Percentiles rank a stretch among this genome's conserved stretches.
Evolutionary conservation across 768 basidiomycete genomes (phyloP).

Genomic region (Sporobolomyces roseus): DNA sequence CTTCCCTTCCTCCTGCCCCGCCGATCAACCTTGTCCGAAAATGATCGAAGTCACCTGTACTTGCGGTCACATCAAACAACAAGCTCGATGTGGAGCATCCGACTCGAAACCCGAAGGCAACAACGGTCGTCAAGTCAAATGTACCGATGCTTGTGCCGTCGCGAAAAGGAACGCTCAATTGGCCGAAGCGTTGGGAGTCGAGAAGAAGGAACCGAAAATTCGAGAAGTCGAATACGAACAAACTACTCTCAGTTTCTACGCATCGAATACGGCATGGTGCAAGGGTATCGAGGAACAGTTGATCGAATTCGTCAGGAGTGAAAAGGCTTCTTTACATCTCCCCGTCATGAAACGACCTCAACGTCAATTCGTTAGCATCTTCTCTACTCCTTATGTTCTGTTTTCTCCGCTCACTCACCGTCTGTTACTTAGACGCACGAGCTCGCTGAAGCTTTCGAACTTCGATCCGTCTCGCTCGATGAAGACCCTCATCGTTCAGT

Average conservation of each 20-base stretch:
- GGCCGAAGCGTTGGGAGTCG: slow-evolving; percentile 89
- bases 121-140: slow-evolving; percentile 59
- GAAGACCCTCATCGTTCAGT: slow-evolving; percentile 70
- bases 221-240: slow-evolving; percentile 49
- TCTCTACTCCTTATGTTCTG: neutral
- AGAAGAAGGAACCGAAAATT: slow-evolving; percentile 50
- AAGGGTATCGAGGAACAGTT: slow-evolving; percentile 71
- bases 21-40: slow-evolving; percentile 70
- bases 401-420: too few species aligned
- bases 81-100: slow-evolving; percentile 60
- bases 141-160: slow-evolving; percentile 74
- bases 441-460: slow-evolving; percentile 73
- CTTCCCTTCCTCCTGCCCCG: slow-evolving; percentile 78
- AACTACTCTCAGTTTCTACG: slow-evolving; percentile 33
- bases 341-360: slow-evolving; percentile 76
- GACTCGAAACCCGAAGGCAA: slow-evolving; percentile 54
- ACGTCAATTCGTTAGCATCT: slow-evolving; percentile 65
- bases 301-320: slow-evolving; percentile 64
- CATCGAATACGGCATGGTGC: slow-evolving; percentile 58
- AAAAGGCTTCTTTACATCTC: slow-evolving; percentile 65
- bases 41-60: slow-evolving; percentile 68
- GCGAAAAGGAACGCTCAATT: slow-evolving; percentile 81
- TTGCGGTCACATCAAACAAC: slow-evolving; percentile 75
- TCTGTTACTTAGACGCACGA: too few species aligned
- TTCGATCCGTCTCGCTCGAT: slow-evolving; percentile 82